These are phyloP conservation scores for Kodamaea derodonti DNA, from an alignment of 1,139 yeast genomes.

Conservation along the genomic window DNA sequence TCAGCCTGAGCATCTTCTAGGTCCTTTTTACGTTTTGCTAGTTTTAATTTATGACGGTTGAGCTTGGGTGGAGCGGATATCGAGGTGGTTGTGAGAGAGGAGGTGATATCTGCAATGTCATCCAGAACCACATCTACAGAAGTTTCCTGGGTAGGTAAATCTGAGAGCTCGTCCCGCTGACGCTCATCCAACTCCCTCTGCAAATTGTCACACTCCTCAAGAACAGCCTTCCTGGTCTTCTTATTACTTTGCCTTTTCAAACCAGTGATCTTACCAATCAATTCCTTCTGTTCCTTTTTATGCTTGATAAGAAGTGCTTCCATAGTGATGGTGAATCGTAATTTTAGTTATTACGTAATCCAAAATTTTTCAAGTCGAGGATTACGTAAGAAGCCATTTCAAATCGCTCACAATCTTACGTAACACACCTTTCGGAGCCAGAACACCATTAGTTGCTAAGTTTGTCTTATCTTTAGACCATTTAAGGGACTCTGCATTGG, in stretches of 20 bases:
- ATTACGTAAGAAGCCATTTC: too few species aligned
- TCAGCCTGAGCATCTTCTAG: conserved; percentile 58
- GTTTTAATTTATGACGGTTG: conserved; percentile 80
- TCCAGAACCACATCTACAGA: neutral
- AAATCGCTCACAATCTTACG: too few species aligned
- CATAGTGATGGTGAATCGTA: too few species aligned
- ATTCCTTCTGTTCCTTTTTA: conserved; percentile 62
- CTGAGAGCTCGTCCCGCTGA: conserved; percentile 31
- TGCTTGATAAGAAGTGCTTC: conserved; percentile 64
- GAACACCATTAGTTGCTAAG: too few species aligned
- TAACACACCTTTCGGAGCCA: too few species aligned
- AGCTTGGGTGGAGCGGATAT: conserved; percentile 34
- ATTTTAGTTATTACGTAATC: too few species aligned
- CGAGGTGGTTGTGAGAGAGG: neutral
- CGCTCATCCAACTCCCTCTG: conserved; percentile 50
- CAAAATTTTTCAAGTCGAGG: too few species aligned
- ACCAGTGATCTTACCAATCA: conserved; percentile 64
- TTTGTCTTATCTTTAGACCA: too few species aligned
- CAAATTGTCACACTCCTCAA: conserved; percentile 53
- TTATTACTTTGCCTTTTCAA: conserved; percentile 82
- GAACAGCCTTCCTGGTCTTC: conserved; percentile 61
- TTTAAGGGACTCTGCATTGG: too few species aligned
- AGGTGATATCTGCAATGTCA: neutral
- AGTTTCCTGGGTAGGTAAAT: conserved; percentile 30
- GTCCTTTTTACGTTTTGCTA: conserved; percentile 74